Percentiles rank a stretch among this genome's conserved stretches.
These are phyloP conservation scores for Truncatella angustata DNA, from an alignment of 2,329 filamentous ascomycete genomes.

Conservation along the genomic window DNA sequence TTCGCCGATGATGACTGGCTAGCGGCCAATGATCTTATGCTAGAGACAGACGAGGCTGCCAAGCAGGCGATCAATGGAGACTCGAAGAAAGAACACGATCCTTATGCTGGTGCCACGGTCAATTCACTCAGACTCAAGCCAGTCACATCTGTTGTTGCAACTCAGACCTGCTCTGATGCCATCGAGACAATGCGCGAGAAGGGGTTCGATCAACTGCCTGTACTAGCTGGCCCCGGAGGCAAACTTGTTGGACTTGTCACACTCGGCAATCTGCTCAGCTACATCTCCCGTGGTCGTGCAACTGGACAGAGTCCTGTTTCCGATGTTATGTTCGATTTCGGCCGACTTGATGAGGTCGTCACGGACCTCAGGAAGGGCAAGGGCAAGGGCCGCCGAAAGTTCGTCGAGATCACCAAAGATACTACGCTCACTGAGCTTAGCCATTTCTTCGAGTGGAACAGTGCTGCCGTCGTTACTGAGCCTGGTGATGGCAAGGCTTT, in stretches of 20 bases:
- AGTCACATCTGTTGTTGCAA: constrained; percentile 76
- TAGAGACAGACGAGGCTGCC: constrained; percentile 45
- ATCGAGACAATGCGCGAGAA: constrained; percentile 98
- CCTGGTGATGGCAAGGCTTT: constrained; percentile 50
- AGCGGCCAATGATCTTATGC: constrained; percentile 88
- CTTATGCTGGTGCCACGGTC: constrained; percentile 77
- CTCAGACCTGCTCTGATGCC: constrained; percentile 75
- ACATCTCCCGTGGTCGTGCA: constrained; percentile 81
- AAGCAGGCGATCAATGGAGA: constrained; percentile 43
- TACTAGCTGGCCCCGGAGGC: constrained; percentile 66
- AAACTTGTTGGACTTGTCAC: constrained; percentile 90
- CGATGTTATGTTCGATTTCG: constrained; percentile 97
- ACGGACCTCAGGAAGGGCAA: constrained; percentile 68
- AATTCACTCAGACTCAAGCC: constrained; percentile 85
- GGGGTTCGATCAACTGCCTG: constrained; percentile 95
- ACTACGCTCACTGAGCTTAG: constrained; percentile 81
- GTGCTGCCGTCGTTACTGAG: constrained; percentile 91
- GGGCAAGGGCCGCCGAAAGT: constrained; percentile 60
- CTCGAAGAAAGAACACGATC: constrained; percentile 49
- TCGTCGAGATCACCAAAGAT: constrained; percentile 91
- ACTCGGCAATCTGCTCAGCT: constrained; percentile 88
- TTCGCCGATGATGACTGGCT: constrained; percentile 99
- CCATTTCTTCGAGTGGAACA: constrained; percentile 98
- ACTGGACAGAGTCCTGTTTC: constrained; percentile 70
- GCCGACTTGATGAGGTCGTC: constrained; percentile 80